These are phyloP conservation scores for Phtheirospermum japonicum DNA, from an alignment of 257 asterid genomes.

Conservation along the genomic window DNA sequence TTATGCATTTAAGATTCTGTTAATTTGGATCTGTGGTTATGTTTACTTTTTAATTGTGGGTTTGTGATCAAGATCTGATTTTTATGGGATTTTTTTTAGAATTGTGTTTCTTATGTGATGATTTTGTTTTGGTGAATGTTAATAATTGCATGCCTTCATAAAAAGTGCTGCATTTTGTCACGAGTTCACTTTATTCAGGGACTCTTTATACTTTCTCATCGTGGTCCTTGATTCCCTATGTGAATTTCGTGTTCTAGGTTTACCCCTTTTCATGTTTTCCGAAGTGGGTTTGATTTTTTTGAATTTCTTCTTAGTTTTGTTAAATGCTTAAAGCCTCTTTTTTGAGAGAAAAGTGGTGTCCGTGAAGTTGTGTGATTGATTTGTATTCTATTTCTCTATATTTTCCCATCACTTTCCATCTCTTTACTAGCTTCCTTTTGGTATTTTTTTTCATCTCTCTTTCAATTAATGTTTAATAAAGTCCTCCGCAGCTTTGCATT, in stretches of 20 bases:
- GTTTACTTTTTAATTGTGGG: too few species aligned
- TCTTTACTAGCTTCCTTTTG: conserved; percentile 31
- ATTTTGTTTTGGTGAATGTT: conserved; percentile 14
- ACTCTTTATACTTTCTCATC: conserved; percentile 23
- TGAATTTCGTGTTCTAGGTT: conserved; percentile 36
- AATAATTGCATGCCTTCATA: conserved; percentile 36
- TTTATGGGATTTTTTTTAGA: conserved; percentile 11
- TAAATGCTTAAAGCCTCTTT: conserved; percentile 36
- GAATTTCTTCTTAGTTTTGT: conserved; percentile 23
- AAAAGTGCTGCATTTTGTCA: conserved; percentile 42
- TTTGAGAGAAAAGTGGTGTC: conserved; percentile 29
- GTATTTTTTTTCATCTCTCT: conserved; percentile 24
- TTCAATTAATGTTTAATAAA: conserved; percentile 28
- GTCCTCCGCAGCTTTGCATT: conserved; percentile 20
- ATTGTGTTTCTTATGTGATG: conserved; percentile 5
- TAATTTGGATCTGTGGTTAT: conserved; percentile 31
- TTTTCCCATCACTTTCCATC: conserved; percentile 32
- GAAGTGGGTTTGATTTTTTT: conserved; percentile 30
- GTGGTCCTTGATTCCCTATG: conserved; percentile 45
- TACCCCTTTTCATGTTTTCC: conserved; percentile 36
- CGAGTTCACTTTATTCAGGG: conserved; percentile 42
- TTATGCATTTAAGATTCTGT: conserved; percentile 23
- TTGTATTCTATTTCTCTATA: conserved; percentile 14
- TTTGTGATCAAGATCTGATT: conserved; percentile 35
- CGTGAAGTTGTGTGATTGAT: conserved; percentile 34